A percentile compares a stretch with the other conserved stretches of the same genome.
These are phyloP conservation scores for Mycena crocata DNA, from an alignment of 768 basidiomycete species.

Conservation along the genomic window DNA sequence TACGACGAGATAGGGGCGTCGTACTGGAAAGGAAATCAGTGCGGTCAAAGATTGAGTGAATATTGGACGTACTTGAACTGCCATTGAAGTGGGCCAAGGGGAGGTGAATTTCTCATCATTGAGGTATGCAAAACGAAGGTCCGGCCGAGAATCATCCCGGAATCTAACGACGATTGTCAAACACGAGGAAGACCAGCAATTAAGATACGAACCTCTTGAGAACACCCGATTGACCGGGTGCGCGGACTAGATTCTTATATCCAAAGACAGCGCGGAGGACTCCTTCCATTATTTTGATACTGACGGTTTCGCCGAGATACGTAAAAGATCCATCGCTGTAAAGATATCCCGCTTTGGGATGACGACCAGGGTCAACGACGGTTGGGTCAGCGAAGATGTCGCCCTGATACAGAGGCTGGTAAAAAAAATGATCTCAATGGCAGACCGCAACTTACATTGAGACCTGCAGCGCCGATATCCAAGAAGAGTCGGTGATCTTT, in stretches of 20 bases:
- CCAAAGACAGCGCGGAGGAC: constrained; percentile 74
- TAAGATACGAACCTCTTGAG: constrained; percentile 62
- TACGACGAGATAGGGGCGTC: constrained; percentile 8
- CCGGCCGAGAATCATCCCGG: constrained; percentile 58
- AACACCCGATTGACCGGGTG: constrained; percentile 73
- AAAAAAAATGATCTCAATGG: no score
- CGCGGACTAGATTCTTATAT: constrained; percentile 69
- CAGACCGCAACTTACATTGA: constrained; percentile 74
- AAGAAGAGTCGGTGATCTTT: constrained; percentile 71
- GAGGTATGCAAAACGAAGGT: constrained; percentile 68
- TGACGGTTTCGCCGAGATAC: constrained; percentile 63
- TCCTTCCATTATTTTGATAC: constrained; percentile 69
- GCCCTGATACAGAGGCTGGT: constrained; percentile 58
- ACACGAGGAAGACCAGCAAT: background rate
- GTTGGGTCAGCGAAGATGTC: constrained; percentile 63
- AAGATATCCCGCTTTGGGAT: constrained; percentile 57
- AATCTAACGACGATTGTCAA: constrained; percentile 51
- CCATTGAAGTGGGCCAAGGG: constrained; percentile 78
- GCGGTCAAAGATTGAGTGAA: background rate
- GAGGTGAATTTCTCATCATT: constrained; percentile 58
- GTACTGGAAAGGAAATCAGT: constrained; percentile 14
- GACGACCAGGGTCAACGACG: constrained; percentile 57
- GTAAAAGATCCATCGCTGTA: constrained; percentile 60
- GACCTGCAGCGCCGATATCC: constrained; percentile 66
- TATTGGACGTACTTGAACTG: constrained; percentile 58